Evolutionary conservation across 2,329 filamentous ascomycete genomes (phyloP).

Genomic region (Leptodontidium sp.): DNA sequence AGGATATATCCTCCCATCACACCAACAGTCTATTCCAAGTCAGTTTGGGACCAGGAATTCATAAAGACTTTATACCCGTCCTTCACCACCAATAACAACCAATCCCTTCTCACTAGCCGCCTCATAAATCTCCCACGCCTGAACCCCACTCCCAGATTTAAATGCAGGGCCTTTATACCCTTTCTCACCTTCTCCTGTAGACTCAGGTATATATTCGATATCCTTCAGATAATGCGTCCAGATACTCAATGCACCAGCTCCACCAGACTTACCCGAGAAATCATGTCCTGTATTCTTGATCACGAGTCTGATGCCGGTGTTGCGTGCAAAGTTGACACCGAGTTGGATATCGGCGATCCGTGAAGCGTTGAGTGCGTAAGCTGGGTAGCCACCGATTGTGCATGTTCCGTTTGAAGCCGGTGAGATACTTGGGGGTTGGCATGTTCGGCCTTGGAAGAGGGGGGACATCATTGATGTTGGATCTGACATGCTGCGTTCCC

Average conservation of each 20-base stretch:
- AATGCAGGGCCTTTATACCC: constrained; percentile 48
- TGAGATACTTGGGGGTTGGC: constrained; percentile 30
- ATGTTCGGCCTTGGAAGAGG: constrained; percentile 55
- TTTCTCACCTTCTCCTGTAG: constrained; percentile 41
- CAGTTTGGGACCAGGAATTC: not conserved
- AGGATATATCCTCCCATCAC: constrained; percentile 20
- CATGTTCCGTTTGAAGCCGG: constrained; percentile 24
- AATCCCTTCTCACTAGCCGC: constrained; percentile 52
- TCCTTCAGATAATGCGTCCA: constrained; percentile 59
- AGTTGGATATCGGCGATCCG: constrained; percentile 35
- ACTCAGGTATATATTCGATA: constrained; percentile 48
- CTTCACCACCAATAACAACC: constrained; percentile 48
- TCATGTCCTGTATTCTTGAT: constrained; percentile 57
- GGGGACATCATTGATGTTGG: constrained; percentile 56
- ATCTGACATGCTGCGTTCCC: constrained; percentile 46
- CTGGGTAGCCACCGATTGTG: constrained; percentile 32
- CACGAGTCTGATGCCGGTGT: constrained; percentile 45
- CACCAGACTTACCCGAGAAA: constrained; percentile 51
- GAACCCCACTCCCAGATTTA: constrained; percentile 52
- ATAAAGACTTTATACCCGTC: not conserved
- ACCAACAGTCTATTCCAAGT: constrained; percentile 11
- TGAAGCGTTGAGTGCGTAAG: constrained; percentile 40
- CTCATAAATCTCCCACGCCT: constrained; percentile 53
- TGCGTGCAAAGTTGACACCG: constrained; percentile 48
- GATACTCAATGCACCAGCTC: constrained; percentile 53